phyloP scores from a whole-genome alignment of 2,329 filamentous ascomycete genomes.

The Scolecobasidium constrictum region DNA sequence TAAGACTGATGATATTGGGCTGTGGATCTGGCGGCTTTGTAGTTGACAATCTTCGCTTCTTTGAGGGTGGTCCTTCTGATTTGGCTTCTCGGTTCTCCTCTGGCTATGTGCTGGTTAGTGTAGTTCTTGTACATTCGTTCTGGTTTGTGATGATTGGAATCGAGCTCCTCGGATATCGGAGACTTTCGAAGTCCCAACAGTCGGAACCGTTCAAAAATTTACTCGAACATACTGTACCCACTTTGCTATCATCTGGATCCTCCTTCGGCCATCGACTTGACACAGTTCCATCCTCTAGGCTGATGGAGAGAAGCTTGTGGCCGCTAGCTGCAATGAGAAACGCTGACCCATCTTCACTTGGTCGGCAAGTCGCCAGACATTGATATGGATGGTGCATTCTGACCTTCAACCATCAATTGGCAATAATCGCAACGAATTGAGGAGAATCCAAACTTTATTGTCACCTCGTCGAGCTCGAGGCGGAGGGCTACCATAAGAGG shows the following conservation, averaged over 20 bases:
- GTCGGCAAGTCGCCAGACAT: constrained; percentile 22
- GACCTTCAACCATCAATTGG: too few species aligned
- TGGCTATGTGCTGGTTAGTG: background rate
- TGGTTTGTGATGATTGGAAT: too few species aligned
- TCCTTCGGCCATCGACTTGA: constrained; percentile 49
- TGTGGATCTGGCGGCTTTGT: background rate
- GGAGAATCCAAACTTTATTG: too few species aligned
- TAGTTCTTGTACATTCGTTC: background rate
- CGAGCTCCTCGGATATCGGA: too few species aligned
- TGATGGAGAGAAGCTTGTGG: constrained; percentile 58
- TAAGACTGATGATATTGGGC: constrained; percentile 59
- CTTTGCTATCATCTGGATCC: constrained; percentile 12
- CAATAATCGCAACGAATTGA: too few species aligned
- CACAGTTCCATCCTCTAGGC: constrained; percentile 44
- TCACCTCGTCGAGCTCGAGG: too few species aligned
- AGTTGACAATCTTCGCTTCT: constrained; percentile 29
- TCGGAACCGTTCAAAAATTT: too few species aligned
- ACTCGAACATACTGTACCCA: too few species aligned
- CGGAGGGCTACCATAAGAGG: too few species aligned
- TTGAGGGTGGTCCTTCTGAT: constrained; percentile 27
- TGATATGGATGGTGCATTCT: constrained; percentile 30
- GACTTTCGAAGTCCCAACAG: too few species aligned
- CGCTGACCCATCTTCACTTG: constrained; percentile 13
- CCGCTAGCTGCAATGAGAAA: constrained; percentile 67
- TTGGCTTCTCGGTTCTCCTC: constrained; percentile 15